phyloP scores from a whole-genome alignment of 2,329 filamentous ascomycete genomes.

The Botrytis cinerea region DNA sequence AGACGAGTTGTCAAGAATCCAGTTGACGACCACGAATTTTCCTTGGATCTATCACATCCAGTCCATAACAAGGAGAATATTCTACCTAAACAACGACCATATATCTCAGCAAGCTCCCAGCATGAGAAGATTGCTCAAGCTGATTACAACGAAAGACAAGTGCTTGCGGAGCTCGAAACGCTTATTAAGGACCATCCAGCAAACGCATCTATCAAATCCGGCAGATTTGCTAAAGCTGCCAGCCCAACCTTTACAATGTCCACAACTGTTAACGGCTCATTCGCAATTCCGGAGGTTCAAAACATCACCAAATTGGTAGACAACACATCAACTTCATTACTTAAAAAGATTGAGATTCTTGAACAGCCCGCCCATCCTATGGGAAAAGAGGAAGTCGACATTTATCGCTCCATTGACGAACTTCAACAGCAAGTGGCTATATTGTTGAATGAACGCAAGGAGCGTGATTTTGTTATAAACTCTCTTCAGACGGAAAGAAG shows the following conservation, averaged over 20 bases:
- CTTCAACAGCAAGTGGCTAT: slow-evolving; percentile 18
- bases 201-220: slow-evolving; percentile 6
- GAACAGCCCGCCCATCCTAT: slow-evolving; percentile 2
- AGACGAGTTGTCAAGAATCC: slow-evolving; percentile 21
- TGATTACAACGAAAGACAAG: slow-evolving; percentile 21
- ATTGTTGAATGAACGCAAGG: slow-evolving; percentile 17
- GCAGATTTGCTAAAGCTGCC: slow-evolving; percentile 7
- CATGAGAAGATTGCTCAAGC: slow-evolving; percentile 8
- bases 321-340: slow-evolving; percentile 14
- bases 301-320: slow-evolving; percentile 19
- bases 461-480: slow-evolving; percentile 8
- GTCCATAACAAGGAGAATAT: slow-evolving; percentile 31
- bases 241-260: slow-evolving; percentile 20
- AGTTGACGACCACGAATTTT: slow-evolving; percentile 4
- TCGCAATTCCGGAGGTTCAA: slow-evolving; percentile 11
- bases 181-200: slow-evolving; percentile 19
- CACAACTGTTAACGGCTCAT: slow-evolving; percentile 14
- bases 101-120: neutral
- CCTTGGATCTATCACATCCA: slow-evolving; percentile 1
- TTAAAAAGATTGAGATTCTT: neutral
- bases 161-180: slow-evolving; percentile 16
- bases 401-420: slow-evolving; percentile 16
- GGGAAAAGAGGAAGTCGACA: slow-evolving; percentile 18
- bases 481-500: neutral
- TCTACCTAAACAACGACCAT: slow-evolving; percentile 27